Base-by-base conservation (phyloP, 768 basidiomycete species). In the Tricholoma terreum region DNA sequence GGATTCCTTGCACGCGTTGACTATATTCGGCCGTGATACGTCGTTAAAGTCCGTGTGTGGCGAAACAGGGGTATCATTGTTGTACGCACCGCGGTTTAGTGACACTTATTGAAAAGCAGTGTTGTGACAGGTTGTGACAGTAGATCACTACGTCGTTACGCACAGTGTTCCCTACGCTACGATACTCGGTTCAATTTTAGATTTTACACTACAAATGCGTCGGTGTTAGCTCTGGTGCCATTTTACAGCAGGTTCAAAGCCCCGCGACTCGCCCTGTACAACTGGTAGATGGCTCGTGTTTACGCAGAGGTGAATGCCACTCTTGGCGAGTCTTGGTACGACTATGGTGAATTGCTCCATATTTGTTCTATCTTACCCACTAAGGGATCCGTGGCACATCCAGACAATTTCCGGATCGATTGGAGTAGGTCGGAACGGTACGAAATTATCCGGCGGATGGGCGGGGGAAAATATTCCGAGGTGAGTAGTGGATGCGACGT, bases 351-450 rank as follows among this genome's bases (percentile, higher is more conserved):
- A 78, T 62, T 49, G 46, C 53, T 33, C 50, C 35, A 15, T 38
- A 49, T 22, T 58, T 45, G 19, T 17, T 33, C n/a, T 34, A 49
- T 49, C 17, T 33, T 36, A 14, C n/a, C 34, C 14, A 17, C 42
- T 19, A n/a, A 31, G 42, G 34, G 34, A 42, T 50, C 45, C 31
- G 14, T 64, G 49, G 12, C 14, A n/a, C 43, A 30, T 56, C 6
- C 59, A 81, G 83, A 87, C 60, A 83, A 82, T 61, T 79, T 83
- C 54, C 72, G 74, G 60, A 77, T 86, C 54, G 81, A 84, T 55
- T 87, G 85, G 85, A 84, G 84, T 54, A 63, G 73, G n/a, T 81
- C 85, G 58, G 84, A 86, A 55, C 80, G 84, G 34, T 87, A 87
- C 69, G 85, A 87, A 65, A 79, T 87, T 56, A 77, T 85, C 50